These are phyloP conservation scores for Pythium sukuiense DNA, from an alignment of 352 stramenopile species.

Conservation along the genomic window DNA sequence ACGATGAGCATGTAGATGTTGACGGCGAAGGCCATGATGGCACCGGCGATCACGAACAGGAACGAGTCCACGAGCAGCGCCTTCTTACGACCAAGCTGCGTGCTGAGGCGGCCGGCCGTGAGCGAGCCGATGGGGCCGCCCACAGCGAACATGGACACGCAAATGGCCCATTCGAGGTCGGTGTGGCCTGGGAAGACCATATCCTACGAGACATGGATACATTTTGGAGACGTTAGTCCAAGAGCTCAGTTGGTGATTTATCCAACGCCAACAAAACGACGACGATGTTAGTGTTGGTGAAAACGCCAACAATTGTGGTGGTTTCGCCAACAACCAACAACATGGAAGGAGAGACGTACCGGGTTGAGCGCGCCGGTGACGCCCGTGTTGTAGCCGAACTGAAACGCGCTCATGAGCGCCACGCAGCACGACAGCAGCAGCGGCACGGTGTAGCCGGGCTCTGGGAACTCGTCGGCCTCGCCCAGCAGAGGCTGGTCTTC, in stretches of 20 bases:
- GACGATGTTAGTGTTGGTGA: not conserved
- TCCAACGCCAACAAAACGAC: conserved; percentile 6
- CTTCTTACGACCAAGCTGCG: conserved; percentile 40
- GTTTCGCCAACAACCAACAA: conserved; percentile 2
- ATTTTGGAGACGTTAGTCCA: conserved; percentile 3
- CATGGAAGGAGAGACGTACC: conserved; percentile 23
- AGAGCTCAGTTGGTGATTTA: conserved; percentile 5
- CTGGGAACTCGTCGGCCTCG: conserved; percentile 33
- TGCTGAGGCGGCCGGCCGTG: conserved; percentile 37
- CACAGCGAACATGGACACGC: conserved; percentile 45
- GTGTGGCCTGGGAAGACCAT: conserved; percentile 40
- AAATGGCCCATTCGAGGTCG: conserved; percentile 42
- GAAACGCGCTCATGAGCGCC: conserved; percentile 39
- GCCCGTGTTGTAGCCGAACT: conserved; percentile 52
- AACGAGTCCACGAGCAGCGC: conserved; percentile 45
- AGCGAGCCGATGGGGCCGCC: conserved; percentile 43
- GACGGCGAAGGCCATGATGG: conserved; percentile 41
- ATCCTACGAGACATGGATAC: conserved; percentile 29
- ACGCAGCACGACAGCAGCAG: conserved; percentile 47
- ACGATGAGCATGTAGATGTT: conserved; percentile 52
- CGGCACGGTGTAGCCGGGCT: conserved; percentile 42
- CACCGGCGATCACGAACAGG: conserved; percentile 41
- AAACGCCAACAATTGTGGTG: conserved; percentile 13
- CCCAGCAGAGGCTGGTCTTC: conserved; percentile 65
- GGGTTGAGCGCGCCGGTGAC: conserved; percentile 40